phyloP scores from a whole-genome alignment of 1,139 yeast species.

The Geotrichum siamense region DNA sequence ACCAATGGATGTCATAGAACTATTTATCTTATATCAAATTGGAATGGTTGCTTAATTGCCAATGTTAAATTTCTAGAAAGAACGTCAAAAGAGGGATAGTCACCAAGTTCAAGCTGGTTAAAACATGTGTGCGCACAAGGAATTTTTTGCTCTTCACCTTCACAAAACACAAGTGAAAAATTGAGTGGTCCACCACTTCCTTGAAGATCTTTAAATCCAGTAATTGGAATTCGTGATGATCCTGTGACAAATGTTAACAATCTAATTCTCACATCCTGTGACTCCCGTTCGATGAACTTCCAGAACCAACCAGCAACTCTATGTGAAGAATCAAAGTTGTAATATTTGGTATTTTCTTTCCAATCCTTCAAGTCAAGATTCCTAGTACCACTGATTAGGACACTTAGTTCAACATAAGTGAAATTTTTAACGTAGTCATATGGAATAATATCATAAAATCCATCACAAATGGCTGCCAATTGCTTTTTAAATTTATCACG shows the following conservation, averaged over 20 bases:
- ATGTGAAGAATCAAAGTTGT: slow-evolving; percentile 95
- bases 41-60: too few relatives aligned
- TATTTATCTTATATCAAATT: too few relatives aligned
- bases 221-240: slow-evolving; percentile 96
- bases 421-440: slow-evolving; percentile 93
- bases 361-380: slow-evolving; percentile 97
- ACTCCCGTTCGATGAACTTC: slow-evolving; percentile 92
- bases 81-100: slow-evolving; percentile 65
- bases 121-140: slow-evolving; percentile 97
- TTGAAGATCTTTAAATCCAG: slow-evolving; percentile 96
- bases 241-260: slow-evolving; percentile 95
- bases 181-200: slow-evolving; percentile 99
- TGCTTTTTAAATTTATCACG: slow-evolving; percentile 90
- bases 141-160: slow-evolving; percentile 68
- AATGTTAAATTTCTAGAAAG: slow-evolving; percentile 73
- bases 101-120: slow-evolving; percentile 88
- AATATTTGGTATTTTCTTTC: slow-evolving; percentile 96
- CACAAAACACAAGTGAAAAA: slow-evolving; percentile 46
- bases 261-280: slow-evolving; percentile 92
- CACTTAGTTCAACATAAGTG: slow-evolving; percentile 94
- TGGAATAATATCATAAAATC: slow-evolving; percentile 94
- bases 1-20: too few relatives aligned
- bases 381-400: slow-evolving; percentile 95
- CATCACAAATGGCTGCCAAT: slow-evolving; percentile 91
- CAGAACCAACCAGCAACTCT: slow-evolving; percentile 98